Conservation (phyloP, 331 rosid genomes). For the Malus hybrid region DNA sequence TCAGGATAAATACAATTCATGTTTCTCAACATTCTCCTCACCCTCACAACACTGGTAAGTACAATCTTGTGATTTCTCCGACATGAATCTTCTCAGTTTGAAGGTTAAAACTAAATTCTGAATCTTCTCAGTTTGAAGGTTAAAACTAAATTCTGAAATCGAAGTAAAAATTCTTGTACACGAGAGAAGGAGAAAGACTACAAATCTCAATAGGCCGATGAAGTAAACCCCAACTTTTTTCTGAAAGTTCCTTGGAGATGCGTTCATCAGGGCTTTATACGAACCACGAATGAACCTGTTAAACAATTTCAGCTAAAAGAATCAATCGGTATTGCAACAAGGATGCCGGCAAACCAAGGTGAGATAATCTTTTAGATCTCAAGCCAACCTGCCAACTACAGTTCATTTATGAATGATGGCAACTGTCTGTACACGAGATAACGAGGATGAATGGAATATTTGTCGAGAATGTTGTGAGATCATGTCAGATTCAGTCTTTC, state of each 20-base stretch:
- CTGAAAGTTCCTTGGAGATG: conserved; percentile 5
- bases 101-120: not conserved
- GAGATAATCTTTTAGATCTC: not conserved
- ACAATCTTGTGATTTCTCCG: conserved; percentile 5
- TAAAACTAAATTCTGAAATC: not conserved
- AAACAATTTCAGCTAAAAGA: conserved; percentile 2
- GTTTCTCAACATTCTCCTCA: not conserved
- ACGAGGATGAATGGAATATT: not conserved
- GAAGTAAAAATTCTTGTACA: conserved; percentile 5
- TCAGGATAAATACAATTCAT: not conserved
- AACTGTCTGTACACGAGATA: too few relatives aligned
- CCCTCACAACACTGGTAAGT: not conserved
- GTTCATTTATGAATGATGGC: too few relatives aligned
- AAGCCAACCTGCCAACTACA: not conserved
- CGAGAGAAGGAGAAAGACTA: not conserved
- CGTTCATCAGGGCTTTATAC: conserved; percentile 64
- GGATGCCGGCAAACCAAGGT: not conserved
- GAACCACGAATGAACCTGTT: conserved; percentile 93
- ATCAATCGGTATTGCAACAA: not conserved
- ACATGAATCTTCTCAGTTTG: conserved; percentile 16
- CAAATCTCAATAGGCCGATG: conserved; percentile 10
- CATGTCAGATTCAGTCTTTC: not conserved
- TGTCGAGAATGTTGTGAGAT: not conserved
- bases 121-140: conserved; percentile 20
- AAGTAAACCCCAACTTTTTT: conserved; percentile 7